A percentile compares a stretch with the other conserved stretches of the same genome.
phyloP scores from a whole-genome alignment of 2,329 filamentous ascomycete genomes.

The Clonostachys chloroleuca region DNA sequence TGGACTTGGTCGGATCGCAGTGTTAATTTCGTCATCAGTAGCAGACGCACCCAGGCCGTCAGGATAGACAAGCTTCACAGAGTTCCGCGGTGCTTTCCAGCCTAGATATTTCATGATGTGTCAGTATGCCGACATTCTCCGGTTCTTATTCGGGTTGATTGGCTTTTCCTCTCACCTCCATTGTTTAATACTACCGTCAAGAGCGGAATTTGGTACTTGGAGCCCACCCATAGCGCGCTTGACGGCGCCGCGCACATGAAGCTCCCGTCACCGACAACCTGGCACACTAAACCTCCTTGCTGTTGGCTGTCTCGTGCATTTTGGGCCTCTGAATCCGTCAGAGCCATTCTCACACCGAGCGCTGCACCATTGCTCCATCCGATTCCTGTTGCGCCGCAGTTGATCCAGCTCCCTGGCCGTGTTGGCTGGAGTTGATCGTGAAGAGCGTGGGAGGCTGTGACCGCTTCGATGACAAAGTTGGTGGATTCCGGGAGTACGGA shows the following conservation, averaged over 20 bases:
- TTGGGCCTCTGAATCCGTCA: slow-evolving; percentile 31
- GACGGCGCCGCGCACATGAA: slow-evolving; percentile 50
- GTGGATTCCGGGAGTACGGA: slow-evolving; percentile 35
- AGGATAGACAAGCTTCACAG: slow-evolving; percentile 36
- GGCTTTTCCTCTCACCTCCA: slow-evolving; percentile 31
- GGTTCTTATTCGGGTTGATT: background rate
- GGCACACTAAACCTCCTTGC: slow-evolving; percentile 45
- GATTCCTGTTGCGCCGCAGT: slow-evolving; percentile 72
- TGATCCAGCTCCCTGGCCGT: slow-evolving; percentile 67
- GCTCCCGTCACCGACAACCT: slow-evolving; percentile 54
- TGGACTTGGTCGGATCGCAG: slow-evolving; percentile 36
- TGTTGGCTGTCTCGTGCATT: slow-evolving; percentile 29
- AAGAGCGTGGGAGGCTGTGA: slow-evolving; percentile 62
- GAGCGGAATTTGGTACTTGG: slow-evolving; percentile 48
- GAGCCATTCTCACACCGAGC: slow-evolving; percentile 65
- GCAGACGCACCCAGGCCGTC: slow-evolving; percentile 31
- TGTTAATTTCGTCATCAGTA: slow-evolving; percentile 40
- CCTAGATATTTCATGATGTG: slow-evolving; percentile 2
- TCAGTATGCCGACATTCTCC: slow-evolving; percentile 5
- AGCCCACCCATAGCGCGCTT: slow-evolving; percentile 52
- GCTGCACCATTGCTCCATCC: slow-evolving; percentile 74
- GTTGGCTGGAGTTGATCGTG: slow-evolving; percentile 65
- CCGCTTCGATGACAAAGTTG: slow-evolving; percentile 71
- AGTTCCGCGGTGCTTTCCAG: slow-evolving; percentile 29
- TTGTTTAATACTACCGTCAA: slow-evolving; percentile 54